Evolutionary conservation across 2,329 filamentous ascomycete genomes (phyloP).

Genomic region (Diaporthe sp.): DNA sequence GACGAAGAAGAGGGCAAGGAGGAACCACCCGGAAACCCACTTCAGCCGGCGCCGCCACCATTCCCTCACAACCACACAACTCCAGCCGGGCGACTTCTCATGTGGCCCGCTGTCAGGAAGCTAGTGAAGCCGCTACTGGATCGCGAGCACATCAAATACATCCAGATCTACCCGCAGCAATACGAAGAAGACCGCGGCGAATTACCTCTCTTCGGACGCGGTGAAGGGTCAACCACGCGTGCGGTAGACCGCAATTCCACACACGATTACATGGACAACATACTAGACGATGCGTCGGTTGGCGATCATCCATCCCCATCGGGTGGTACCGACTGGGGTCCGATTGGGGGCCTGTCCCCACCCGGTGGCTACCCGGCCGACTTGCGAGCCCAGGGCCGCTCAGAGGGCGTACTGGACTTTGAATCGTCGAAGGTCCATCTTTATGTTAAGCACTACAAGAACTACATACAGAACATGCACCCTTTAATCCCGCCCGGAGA

Average conservation of each 20-base stretch:
- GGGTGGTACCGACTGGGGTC: conserved; percentile 68
- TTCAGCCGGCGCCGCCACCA: conserved; percentile 70
- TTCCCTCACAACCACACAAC: conserved; percentile 91
- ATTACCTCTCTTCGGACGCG: conserved; percentile 80
- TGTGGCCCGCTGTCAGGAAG: conserved; percentile 74
- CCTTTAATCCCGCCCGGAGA: conserved; percentile 67
- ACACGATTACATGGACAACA: conserved; percentile 53
- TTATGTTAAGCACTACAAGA: conserved; percentile 68
- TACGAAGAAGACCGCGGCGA: conserved; percentile 80
- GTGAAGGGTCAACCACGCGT: conserved; percentile 75
- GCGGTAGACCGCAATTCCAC: conserved; percentile 55
- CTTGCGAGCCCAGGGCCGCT: conserved; percentile 50
- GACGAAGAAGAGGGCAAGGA: conserved; percentile 44
- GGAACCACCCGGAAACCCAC: conserved; percentile 45
- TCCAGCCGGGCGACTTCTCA: conserved; percentile 82
- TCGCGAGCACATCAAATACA: conserved; percentile 61
- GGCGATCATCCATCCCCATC: conserved; percentile 65
- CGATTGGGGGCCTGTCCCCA: conserved; percentile 62
- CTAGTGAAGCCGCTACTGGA: conserved; percentile 67
- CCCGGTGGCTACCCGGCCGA: conserved; percentile 45
- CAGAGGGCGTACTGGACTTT: conserved; percentile 66
- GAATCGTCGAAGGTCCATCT: conserved; percentile 58
- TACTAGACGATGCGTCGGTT: conserved; percentile 55
- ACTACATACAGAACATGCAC: conserved; percentile 73
- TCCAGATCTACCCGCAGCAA: conserved; percentile 80